Conservation (phyloP, 75 land plant species). For the Gnetum montanum region DNA sequence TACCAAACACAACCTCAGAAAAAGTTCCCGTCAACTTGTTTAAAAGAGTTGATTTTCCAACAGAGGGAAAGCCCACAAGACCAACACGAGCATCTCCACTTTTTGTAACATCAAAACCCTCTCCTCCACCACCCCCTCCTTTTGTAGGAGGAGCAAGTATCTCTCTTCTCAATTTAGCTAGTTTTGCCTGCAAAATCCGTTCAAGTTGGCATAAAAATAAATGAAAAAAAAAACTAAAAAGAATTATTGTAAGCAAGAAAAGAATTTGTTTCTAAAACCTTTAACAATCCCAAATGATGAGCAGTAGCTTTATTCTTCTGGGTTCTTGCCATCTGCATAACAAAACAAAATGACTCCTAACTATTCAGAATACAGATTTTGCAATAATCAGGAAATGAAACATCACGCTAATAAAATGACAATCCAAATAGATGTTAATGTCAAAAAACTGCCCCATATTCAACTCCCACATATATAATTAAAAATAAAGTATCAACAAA, state of each 20-base stretch:
- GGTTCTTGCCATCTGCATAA: slow-evolving; percentile 93
- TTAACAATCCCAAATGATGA: slow-evolving; percentile 93
- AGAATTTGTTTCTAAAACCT: slow-evolving; percentile 34
- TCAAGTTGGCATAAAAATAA: neutral
- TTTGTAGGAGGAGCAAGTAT: slow-evolving; percentile 79
- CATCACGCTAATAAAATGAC: neutral
- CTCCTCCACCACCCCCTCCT: slow-evolving; percentile 83
- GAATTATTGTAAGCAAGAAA: neutral
- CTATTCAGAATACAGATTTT: neutral
- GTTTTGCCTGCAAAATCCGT: slow-evolving; percentile 60
- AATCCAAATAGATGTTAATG: too few species aligned
- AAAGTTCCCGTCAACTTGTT: slow-evolving; percentile 98
- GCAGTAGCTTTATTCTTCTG: slow-evolving; percentile 99
- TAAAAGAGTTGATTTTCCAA: slow-evolving; percentile 93
- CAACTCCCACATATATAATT: too few species aligned
- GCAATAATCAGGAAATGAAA: neutral
- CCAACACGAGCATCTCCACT: slow-evolving; percentile 99
- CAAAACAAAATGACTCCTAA: neutral
- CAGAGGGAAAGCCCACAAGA: slow-evolving; percentile 96
- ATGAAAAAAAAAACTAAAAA: neutral
- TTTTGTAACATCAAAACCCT: slow-evolving; percentile 99
- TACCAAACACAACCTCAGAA: slow-evolving; percentile 68
- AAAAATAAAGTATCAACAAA: too few species aligned
- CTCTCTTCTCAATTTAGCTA: slow-evolving; percentile 92
- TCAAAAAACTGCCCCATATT: too few species aligned